A percentile compares a stretch with the other conserved stretches of the same genome.
phyloP scores from a whole-genome alignment of 164 flowering plant genomes.

The Chloranthus sessilifolius region DNA sequence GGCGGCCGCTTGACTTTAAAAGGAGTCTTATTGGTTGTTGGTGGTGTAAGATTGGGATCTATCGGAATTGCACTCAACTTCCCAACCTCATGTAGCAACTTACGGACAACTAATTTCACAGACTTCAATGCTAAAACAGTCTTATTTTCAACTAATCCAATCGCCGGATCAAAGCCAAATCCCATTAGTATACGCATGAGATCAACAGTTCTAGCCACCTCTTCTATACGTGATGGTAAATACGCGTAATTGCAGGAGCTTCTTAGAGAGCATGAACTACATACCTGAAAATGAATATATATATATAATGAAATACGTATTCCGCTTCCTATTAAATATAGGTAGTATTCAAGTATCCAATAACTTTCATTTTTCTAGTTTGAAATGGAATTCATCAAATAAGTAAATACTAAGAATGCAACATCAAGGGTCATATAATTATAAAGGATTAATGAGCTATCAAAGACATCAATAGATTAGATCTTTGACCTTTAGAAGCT shows the following conservation, averaged over 20 bases:
- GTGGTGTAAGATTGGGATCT: slow-evolving; percentile 96
- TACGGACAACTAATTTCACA: slow-evolving; percentile 74
- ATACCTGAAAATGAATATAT: slow-evolving; percentile 88
- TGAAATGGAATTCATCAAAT: no score
- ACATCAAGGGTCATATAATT: no score
- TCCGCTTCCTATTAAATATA: no score
- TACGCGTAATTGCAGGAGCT: slow-evolving; percentile 79
- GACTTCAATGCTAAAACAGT: slow-evolving; percentile 64
- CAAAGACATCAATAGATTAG: no score
- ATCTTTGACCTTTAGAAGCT: no score
- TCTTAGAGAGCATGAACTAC: slow-evolving; percentile 93
- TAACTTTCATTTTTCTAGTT: no score
- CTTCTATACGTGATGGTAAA: slow-evolving; percentile 82
- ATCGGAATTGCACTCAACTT: slow-evolving; percentile 93
- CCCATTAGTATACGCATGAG: slow-evolving; percentile 68
- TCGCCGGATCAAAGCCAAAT: slow-evolving; percentile 78
- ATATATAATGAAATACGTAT: no score
- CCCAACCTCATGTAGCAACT: slow-evolving; percentile 81
- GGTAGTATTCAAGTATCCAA: no score
- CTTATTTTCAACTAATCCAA: slow-evolving; percentile 59
- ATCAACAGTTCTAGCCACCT: slow-evolving; percentile 89
- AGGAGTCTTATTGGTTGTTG: slow-evolving; percentile 74
- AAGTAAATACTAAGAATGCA: no score
- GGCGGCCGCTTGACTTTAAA: slow-evolving; percentile 98
- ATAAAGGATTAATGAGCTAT: no score